These are phyloP conservation scores for Cordyceps cicadae DNA, from an alignment of 2,329 filamentous ascomycete species.

Conservation along the genomic window DNA sequence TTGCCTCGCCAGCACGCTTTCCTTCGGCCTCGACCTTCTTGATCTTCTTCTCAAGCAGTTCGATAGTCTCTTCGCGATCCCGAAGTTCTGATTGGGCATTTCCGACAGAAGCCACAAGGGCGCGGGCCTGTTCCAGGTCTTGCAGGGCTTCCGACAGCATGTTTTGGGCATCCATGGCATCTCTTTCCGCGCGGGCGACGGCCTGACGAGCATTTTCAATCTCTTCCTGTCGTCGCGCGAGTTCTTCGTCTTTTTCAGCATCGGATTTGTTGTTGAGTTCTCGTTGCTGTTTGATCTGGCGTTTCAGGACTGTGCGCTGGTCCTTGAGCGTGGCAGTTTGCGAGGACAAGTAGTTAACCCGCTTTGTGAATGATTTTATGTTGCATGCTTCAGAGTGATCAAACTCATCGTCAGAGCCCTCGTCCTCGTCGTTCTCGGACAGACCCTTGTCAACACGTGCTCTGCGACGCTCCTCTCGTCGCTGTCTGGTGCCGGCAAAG, in stretches of 20 bases:
- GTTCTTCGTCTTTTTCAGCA: constrained; percentile 55
- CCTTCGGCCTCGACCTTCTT: constrained; percentile 24
- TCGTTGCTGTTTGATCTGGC: constrained; percentile 91
- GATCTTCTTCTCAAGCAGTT: constrained; percentile 35
- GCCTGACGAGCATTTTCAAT: constrained; percentile 36
- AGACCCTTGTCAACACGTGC: constrained; percentile 49
- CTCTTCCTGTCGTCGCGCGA: constrained; percentile 50
- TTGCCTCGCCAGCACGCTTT: constrained; percentile 20
- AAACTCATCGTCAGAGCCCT: constrained; percentile 45
- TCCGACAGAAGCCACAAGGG: constrained; percentile 18
- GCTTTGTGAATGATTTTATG: constrained; percentile 65
- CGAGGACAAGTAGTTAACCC: constrained; percentile 69
- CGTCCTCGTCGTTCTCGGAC: constrained; percentile 51
- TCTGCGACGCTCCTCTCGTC: constrained; percentile 45
- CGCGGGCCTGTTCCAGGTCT: constrained; percentile 36
- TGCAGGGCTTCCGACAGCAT: constrained; percentile 40
- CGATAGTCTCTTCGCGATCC: constrained; percentile 36
- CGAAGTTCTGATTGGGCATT: constrained; percentile 27
- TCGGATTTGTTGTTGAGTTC: constrained; percentile 87
- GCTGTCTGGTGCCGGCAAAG: constrained; percentile 46
- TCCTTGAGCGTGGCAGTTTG: constrained; percentile 73
- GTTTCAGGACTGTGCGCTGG: constrained; percentile 80
- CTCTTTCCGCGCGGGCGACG: constrained; percentile 29
- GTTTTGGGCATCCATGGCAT: constrained; percentile 32
- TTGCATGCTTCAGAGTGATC: constrained; percentile 57